These are phyloP conservation scores for Fonsecaea pedrosoi DNA, from an alignment of 2,329 filamentous ascomycete genomes.

Conservation along the genomic window DNA sequence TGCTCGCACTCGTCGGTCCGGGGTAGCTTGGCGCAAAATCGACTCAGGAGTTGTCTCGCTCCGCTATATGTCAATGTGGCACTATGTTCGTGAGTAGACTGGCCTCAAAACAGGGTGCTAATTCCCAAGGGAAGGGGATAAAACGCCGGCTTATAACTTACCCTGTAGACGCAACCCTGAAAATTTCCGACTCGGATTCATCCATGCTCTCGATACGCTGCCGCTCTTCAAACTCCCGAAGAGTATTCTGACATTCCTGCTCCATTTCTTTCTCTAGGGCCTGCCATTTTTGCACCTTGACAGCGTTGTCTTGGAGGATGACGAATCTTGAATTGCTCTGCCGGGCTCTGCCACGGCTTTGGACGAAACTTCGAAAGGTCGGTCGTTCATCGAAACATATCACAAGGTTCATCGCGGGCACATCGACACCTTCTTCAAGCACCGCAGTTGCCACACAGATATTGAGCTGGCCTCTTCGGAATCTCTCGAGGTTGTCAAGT, in stretches of 20 bases:
- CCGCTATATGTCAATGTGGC: slow-evolving; percentile 75
- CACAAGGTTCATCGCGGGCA: slow-evolving; percentile 69
- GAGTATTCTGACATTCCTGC: slow-evolving; percentile 64
- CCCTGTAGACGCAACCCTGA: slow-evolving; percentile 55
- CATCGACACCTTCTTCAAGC: slow-evolving; percentile 65
- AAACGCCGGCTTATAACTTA: slow-evolving; percentile 36
- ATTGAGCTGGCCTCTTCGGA: slow-evolving; percentile 60
- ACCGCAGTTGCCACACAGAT: slow-evolving; percentile 65
- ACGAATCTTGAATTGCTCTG: slow-evolving; percentile 64
- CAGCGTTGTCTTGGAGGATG: slow-evolving; percentile 50
- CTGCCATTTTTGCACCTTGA: slow-evolving; percentile 63
- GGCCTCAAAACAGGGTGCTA: slow-evolving; percentile 22
- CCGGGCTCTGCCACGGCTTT: slow-evolving; percentile 69
- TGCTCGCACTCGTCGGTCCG: slow-evolving; percentile 55
- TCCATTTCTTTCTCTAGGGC: slow-evolving; percentile 76
- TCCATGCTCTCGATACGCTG: slow-evolving; percentile 58
- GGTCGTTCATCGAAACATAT: slow-evolving; percentile 68
- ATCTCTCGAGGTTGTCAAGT: slow-evolving; percentile 56
- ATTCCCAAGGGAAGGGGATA: slow-evolving; percentile 36
- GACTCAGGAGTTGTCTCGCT: slow-evolving; percentile 76
- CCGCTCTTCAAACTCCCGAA: slow-evolving; percentile 46
- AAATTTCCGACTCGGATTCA: slow-evolving; percentile 48
- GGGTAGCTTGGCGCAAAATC: slow-evolving; percentile 75
- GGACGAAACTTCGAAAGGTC: slow-evolving; percentile 70
- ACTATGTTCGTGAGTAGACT: slow-evolving; percentile 45